Percentiles rank a stretch among this genome's conserved stretches.
phyloP scores from a whole-genome alignment of 2,329 filamentous ascomycete species.

The Camillea tinctor region DNA sequence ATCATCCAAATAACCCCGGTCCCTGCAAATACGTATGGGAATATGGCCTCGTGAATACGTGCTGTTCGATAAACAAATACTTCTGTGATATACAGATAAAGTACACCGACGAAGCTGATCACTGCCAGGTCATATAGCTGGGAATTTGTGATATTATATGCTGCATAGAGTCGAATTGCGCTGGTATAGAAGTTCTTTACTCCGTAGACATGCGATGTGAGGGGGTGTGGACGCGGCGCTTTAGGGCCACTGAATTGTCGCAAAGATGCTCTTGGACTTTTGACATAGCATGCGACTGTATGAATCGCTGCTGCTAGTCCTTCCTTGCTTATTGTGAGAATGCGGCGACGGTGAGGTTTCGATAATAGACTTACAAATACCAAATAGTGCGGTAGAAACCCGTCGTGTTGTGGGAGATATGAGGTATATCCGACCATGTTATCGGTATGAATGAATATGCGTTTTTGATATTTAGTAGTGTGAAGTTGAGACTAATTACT shows the following conservation, averaged over 20 bases:
- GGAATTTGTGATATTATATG: constrained; percentile 33
- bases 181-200: constrained; percentile 37
- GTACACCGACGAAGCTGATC: constrained; percentile 32
- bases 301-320: constrained; percentile 25
- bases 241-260: constrained; percentile 30
- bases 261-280: constrained; percentile 16
- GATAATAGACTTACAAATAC: constrained; percentile 22
- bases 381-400: constrained; percentile 32
- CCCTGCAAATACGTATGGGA: constrained; percentile 23
- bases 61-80: constrained; percentile 27
- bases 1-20: constrained; percentile 26
- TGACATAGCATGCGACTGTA: constrained; percentile 29
- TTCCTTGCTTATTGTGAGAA: constrained; percentile 12
- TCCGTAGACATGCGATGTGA: constrained; percentile 36
- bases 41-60: constrained; percentile 20
- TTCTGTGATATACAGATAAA: constrained; percentile 31
- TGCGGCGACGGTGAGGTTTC: not conserved
- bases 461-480: too few species aligned
- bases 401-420: constrained; percentile 15
- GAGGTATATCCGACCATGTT: not conserved
- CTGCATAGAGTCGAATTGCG: constrained; percentile 34
- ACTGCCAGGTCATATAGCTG: constrained; percentile 34
- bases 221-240: constrained; percentile 23
- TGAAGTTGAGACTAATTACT: too few species aligned
- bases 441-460: not conserved